phyloP scores from a whole-genome alignment of 2,329 filamentous ascomycete genomes.

The Aureobasidium lini region DNA sequence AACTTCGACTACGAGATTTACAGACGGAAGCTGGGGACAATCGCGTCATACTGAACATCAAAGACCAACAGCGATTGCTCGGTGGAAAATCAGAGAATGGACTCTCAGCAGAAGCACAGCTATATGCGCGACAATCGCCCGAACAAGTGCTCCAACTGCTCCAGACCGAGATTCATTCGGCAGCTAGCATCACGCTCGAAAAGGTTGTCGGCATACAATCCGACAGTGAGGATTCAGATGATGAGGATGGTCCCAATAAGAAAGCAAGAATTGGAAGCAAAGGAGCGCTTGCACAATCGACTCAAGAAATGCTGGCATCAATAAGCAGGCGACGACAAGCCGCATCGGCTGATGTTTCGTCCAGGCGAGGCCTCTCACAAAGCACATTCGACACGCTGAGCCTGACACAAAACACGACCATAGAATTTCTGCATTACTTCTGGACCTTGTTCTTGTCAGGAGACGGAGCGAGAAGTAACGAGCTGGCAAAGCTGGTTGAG shows the following conservation, averaged over 20 bases:
- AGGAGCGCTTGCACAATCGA: constrained; percentile 55
- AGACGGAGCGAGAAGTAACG: constrained; percentile 65
- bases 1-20: constrained; percentile 73
- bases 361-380: constrained; percentile 29
- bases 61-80: constrained; percentile 79
- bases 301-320: constrained; percentile 58
- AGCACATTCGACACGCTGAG: constrained; percentile 54
- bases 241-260: constrained; percentile 36
- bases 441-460: constrained; percentile 89
- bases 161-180: constrained; percentile 49
- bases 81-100: constrained; percentile 40
- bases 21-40: constrained; percentile 65
- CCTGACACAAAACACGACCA: constrained; percentile 82
- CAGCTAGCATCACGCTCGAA: constrained; percentile 43
- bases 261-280: constrained; percentile 62
- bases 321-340: constrained; percentile 44
- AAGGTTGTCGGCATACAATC: constrained; percentile 61
- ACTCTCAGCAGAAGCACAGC: constrained; percentile 41
- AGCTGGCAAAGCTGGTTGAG: constrained; percentile 75
- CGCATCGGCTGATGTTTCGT: constrained; percentile 17
- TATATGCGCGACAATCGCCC: constrained; percentile 65
- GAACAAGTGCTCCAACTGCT: constrained; percentile 59
- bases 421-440: constrained; percentile 96
- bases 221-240: constrained; percentile 50
- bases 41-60: constrained; percentile 77